A percentile compares a stretch with the other conserved stretches of the same genome.
Conservation (phyloP, 345 rosid genomes). For the Populus euphratica region DNA sequence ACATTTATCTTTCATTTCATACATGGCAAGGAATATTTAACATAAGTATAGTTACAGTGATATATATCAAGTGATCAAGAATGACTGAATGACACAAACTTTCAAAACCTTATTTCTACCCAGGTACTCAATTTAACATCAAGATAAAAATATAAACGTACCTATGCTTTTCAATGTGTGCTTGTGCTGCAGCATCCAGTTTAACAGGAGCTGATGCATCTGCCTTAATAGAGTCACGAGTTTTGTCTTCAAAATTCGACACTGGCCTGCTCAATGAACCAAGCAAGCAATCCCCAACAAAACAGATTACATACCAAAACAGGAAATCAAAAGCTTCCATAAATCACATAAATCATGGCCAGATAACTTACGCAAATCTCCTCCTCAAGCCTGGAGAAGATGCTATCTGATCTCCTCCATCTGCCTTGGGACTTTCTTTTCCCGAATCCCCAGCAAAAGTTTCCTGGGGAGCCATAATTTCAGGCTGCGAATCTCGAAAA, state of each 20-base stretch:
- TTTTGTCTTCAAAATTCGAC: slow-evolving; percentile 44
- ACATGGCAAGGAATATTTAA: not conserved
- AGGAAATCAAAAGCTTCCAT: slow-evolving; percentile 2
- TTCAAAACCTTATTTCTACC: not conserved
- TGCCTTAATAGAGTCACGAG: slow-evolving; percentile 30
- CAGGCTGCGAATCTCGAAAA: slow-evolving; percentile 35
- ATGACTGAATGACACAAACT: not conserved
- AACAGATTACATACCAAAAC: not conserved
- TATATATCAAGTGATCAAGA: not conserved
- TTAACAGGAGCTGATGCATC: slow-evolving; percentile 52
- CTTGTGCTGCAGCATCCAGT: slow-evolving; percentile 65
- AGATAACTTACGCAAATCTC: slow-evolving; percentile 63
- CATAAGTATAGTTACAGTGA: not conserved
- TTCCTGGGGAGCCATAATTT: slow-evolving; percentile 35
- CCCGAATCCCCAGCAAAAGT: slow-evolving; percentile 31
- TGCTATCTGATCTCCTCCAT: slow-evolving; percentile 40
- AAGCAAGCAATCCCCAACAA: slow-evolving; percentile 1
- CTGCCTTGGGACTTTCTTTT: slow-evolving; percentile 36
- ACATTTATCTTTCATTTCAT: not conserved
- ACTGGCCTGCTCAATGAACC: slow-evolving; percentile 41
- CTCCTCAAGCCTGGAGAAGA: slow-evolving; percentile 72
- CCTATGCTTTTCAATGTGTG: slow-evolving; percentile 81
- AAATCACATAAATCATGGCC: not conserved
- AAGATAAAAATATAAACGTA: slow-evolving; percentile 17
- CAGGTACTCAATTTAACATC: not conserved